Conservation (phyloP, 805 yeast genomes). For the Saccharomycopsis sp. region DNA sequence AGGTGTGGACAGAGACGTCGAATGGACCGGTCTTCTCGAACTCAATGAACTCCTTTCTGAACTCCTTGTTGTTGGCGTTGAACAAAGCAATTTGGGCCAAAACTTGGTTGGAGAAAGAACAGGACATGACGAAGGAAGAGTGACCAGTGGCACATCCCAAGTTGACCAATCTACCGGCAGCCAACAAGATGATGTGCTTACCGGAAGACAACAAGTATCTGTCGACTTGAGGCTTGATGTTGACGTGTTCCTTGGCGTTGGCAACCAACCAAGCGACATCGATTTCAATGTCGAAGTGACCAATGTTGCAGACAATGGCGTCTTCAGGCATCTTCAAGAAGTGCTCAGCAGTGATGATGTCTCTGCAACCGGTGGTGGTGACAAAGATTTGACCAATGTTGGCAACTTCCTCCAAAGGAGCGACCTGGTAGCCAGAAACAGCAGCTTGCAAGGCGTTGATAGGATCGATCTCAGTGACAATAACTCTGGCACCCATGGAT, state of each 20-base stretch:
- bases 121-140: slow-evolving; percentile 98
- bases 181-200: slow-evolving; percentile 90
- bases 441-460: slow-evolving; percentile 99
- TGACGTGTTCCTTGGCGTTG: slow-evolving; percentile 86
- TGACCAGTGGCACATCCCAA: slow-evolving; percentile 99
- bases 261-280: slow-evolving; percentile 98
- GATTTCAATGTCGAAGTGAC: slow-evolving; percentile 98
- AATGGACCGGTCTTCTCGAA: slow-evolving; percentile 90
- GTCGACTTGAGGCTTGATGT: slow-evolving; percentile 99
- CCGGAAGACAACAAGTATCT: slow-evolving; percentile 86
- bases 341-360: slow-evolving; percentile 85
- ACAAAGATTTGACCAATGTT: slow-evolving; percentile 93
- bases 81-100: slow-evolving; percentile 96
- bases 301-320: slow-evolving; percentile 99
- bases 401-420: slow-evolving; percentile 91
- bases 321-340: slow-evolving; percentile 95
- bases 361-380: slow-evolving; percentile 99
- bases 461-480: slow-evolving; percentile 96
- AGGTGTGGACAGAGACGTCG: slow-evolving; percentile 85
- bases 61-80: slow-evolving; percentile 76
- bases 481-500: slow-evolving; percentile 99
- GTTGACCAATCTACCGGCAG: slow-evolving; percentile 99
- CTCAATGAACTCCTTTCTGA: slow-evolving; percentile 79
- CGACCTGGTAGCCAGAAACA: slow-evolving; percentile 96
- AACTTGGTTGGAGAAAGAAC: slow-evolving; percentile 99